Conservation (phyloP, 306 rosid species). For the Cucurbita argyrosperma region DNA sequence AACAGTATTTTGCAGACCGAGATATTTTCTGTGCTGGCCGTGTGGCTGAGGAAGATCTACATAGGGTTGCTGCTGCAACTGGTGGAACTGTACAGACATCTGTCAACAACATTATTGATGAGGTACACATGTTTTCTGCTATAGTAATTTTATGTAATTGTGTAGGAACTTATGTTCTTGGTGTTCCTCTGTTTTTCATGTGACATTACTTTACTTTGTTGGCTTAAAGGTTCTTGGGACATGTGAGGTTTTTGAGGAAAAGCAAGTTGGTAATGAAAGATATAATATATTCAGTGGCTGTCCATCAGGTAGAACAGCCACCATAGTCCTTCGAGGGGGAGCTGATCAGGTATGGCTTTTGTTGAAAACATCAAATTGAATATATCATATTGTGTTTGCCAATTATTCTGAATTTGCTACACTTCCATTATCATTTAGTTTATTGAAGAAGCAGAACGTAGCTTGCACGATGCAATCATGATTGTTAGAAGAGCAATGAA, state of each 20-base stretch:
- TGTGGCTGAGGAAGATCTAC: slow-evolving; percentile 89
- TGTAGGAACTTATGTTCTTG: neutral
- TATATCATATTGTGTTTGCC: neutral
- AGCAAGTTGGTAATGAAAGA: slow-evolving; percentile 94
- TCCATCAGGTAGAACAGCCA: slow-evolving; percentile 87
- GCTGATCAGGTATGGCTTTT: slow-evolving; percentile 72
- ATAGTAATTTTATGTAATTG: neutral
- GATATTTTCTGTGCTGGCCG: slow-evolving; percentile 99
- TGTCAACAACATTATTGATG: slow-evolving; percentile 80
- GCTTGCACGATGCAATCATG: slow-evolving; percentile 98
- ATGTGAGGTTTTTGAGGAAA: slow-evolving; percentile 87
- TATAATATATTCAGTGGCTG: slow-evolving; percentile 92
- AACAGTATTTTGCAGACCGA: slow-evolving; percentile 97
- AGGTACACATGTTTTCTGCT: slow-evolving; percentile 23
- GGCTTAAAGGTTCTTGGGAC: slow-evolving; percentile 81
- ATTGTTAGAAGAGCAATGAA: slow-evolving; percentile 93
- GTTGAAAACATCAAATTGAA: neutral
- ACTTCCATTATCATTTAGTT: slow-evolving; percentile 36
- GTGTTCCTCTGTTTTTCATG: neutral
- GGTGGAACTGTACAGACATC: slow-evolving; percentile 99
- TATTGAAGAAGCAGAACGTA: slow-evolving; percentile 98
- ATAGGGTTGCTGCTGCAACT: slow-evolving; percentile 83
- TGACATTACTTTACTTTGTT: slow-evolving; percentile 9
- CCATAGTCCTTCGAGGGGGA: slow-evolving; percentile 98
- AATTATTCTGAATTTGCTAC: slow-evolving; percentile 3